A percentile compares a stretch with the other conserved stretches of the same genome.
Conservation (phyloP, 208 protist genomes). For the Trypanosomatidae sp. region DNA sequence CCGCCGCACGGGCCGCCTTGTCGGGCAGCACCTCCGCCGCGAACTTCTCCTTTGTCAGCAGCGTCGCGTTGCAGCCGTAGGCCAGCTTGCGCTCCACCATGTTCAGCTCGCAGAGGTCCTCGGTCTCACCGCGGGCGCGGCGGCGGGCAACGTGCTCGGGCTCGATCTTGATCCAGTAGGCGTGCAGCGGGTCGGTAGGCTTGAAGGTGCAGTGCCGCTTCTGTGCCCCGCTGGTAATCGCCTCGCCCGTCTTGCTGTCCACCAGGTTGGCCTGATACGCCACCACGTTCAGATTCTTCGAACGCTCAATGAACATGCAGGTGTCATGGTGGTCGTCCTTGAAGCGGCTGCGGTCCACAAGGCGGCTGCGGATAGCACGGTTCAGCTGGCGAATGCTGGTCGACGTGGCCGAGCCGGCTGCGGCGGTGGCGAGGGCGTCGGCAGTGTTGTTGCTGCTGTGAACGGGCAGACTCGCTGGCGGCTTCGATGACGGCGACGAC, state of each 20-base stretch:
- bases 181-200: slow-evolving; percentile 50
- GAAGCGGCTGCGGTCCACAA: slow-evolving; percentile 52
- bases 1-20: slow-evolving; percentile 17
- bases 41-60: slow-evolving; percentile 27
- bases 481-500: slow-evolving; percentile 6
- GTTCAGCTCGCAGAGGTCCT: slow-evolving; percentile 65
- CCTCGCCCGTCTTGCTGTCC: slow-evolving; percentile 16
- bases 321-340: slow-evolving; percentile 68
- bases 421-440: slow-evolving; percentile 53
- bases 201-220: slow-evolving; percentile 34
- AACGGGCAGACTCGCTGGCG: slow-evolving; percentile 5
- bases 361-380: slow-evolving; percentile 27
- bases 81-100: slow-evolving; percentile 73
- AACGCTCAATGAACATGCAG: slow-evolving; percentile 82
- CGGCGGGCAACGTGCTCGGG: slow-evolving; percentile 50
- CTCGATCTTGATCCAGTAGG: slow-evolving; percentile 76
- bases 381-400: slow-evolving; percentile 57
- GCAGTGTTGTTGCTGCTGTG: slow-evolving; percentile 51
- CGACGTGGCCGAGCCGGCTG: slow-evolving; percentile 40
- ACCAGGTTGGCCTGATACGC: slow-evolving; percentile 57
- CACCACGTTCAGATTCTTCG: slow-evolving; percentile 81
- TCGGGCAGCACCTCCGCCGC: slow-evolving; percentile 23
- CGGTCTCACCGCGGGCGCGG: slow-evolving; percentile 32
- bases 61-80: slow-evolving; percentile 59
- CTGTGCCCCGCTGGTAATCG: slow-evolving; percentile 22